phyloP scores from a whole-genome alignment of 495 filamentous ascomycete genomes.

The Bacidia rubella region DNA sequence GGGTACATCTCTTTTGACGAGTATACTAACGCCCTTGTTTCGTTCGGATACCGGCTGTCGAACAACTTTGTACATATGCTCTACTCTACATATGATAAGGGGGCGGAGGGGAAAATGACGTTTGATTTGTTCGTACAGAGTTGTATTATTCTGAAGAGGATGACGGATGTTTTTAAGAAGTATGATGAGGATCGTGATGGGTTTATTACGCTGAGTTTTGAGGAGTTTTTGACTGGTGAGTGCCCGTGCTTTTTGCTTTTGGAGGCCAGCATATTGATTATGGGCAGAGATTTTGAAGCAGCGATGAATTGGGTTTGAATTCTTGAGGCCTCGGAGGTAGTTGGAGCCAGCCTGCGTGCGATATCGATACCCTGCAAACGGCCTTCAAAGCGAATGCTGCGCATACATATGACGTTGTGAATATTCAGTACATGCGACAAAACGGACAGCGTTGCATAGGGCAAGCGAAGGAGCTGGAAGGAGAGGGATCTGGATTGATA shows the following conservation, averaged over 20 bases:
- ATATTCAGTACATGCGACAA: too few relatives aligned
- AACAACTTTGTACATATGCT: constrained; percentile 67
- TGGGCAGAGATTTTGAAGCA: constrained; percentile 8
- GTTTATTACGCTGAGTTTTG: constrained; percentile 71
- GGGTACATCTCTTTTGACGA: constrained; percentile 79
- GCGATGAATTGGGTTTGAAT: constrained; percentile 1
- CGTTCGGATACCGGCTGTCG: constrained; percentile 88
- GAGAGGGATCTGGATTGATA: neutral
- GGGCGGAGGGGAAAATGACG: constrained; percentile 55
- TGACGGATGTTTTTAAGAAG: constrained; percentile 99
- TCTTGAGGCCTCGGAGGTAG: neutral
- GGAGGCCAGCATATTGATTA: neutral
- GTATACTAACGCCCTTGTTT: constrained; percentile 80
- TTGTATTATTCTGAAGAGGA: constrained; percentile 88
- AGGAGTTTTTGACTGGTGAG: constrained; percentile 61
- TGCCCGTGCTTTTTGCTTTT: neutral
- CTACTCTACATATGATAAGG: constrained; percentile 55
- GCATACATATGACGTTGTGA: too few relatives aligned
- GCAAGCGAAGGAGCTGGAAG: neutral
- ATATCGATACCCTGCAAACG: neutral
- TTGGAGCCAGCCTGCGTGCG: too few relatives aligned
- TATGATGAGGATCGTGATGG: constrained; percentile 96
- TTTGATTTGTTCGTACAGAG: constrained; percentile 98
- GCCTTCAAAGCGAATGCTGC: too few relatives aligned
- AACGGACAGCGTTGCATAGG: too few relatives aligned